Percentiles rank a stretch among this genome's conserved stretches.
These are phyloP conservation scores for Amaranthus hypochondriacus DNA, from an alignment of 148 eudicot genomes.

Conservation along the genomic window DNA sequence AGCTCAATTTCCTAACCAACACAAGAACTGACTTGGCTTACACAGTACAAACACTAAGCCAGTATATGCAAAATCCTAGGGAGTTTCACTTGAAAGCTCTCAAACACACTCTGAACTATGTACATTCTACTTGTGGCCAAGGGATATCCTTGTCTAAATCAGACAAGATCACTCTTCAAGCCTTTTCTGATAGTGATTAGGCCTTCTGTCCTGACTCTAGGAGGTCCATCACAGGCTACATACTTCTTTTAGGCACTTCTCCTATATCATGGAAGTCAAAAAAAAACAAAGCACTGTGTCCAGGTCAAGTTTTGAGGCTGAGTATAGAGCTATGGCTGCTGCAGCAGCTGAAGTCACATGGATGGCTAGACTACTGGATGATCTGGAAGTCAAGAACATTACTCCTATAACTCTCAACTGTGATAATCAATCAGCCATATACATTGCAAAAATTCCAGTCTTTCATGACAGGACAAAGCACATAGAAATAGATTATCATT, in stretches of 20 bases:
- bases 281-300: background rate
- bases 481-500: background rate
- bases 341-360: too few relatives aligned
- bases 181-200: background rate
- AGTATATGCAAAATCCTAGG: background rate
- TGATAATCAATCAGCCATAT: background rate
- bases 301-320: background rate
- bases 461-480: background rate
- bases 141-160: background rate
- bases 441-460: background rate
- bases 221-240: background rate
- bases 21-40: background rate
- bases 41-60: background rate
- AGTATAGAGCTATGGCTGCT: too few relatives aligned
- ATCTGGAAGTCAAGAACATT: background rate
- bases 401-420: background rate
- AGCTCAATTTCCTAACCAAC: background rate
- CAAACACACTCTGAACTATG: background rate
- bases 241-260: background rate
- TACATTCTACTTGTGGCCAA: background rate
- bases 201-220: background rate
- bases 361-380: too few relatives aligned
- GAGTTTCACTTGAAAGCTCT: background rate
- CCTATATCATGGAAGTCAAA: background rate
- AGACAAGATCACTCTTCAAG: background rate